Percentiles rank a stretch among this genome's conserved stretches.
Evolutionary conservation across 2,329 filamentous ascomycete species (phyloP).

Genomic region (Cladosporium oxysporum): DNA sequence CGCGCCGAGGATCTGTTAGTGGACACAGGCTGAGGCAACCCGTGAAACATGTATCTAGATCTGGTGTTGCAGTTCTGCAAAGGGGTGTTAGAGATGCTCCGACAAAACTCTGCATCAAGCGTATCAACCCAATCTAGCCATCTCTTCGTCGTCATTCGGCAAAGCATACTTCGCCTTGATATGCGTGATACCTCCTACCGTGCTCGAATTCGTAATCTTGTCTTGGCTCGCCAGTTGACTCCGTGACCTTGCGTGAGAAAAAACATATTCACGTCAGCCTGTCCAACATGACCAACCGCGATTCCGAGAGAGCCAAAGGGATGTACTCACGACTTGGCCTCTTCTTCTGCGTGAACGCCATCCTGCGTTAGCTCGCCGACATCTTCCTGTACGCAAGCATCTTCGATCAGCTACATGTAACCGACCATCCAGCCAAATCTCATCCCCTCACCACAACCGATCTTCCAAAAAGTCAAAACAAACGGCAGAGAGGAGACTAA

Average conservation of each 20-base stretch:
- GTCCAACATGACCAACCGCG: neutral
- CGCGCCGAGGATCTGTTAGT: constrained; percentile 24
- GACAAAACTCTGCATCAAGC: neutral
- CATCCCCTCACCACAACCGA: too few species aligned
- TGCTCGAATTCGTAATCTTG: constrained; percentile 32
- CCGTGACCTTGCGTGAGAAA: constrained; percentile 2
- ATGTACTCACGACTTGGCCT: neutral
- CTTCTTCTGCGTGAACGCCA: neutral
- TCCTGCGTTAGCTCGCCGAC: neutral
- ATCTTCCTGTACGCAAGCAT: neutral
- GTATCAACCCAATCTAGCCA: constrained; percentile 21
- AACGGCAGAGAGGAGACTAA: too few species aligned
- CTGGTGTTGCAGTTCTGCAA: constrained; percentile 21
- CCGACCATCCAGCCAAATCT: too few species aligned
- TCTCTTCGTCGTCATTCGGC: constrained; percentile 29
- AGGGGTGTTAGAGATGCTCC: neutral
- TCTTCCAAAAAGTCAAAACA: too few species aligned
- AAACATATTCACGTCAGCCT: neutral
- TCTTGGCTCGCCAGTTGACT: constrained; percentile 19
- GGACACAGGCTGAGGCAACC: constrained; percentile 27
- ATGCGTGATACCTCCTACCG: constrained; percentile 36
- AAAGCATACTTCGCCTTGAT: constrained; percentile 28
- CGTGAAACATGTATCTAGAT: constrained; percentile 20
- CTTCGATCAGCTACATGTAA: neutral
- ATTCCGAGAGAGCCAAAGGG: neutral